Conservation (phyloP, 495 filamentous ascomycete genomes). For the Penicillium chermesinum region DNA sequence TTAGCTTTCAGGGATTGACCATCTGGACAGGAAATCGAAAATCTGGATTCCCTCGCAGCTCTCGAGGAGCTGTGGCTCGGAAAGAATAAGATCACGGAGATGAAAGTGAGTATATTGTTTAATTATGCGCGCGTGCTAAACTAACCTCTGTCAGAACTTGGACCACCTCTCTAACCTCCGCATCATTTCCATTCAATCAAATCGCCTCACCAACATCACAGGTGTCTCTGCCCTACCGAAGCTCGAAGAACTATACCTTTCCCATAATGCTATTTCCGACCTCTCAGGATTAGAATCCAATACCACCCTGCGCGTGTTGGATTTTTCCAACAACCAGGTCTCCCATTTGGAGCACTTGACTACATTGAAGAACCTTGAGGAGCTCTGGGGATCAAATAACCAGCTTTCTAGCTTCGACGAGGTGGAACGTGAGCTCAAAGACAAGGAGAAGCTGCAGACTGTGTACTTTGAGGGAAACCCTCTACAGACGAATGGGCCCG, state of each 20-base stretch:
- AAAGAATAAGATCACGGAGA: constrained; percentile 92
- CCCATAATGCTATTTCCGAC: constrained; percentile 85
- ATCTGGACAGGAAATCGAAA: constrained; percentile 76
- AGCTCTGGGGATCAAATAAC: constrained; percentile 94
- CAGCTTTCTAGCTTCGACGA: constrained; percentile 72
- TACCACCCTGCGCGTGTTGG: constrained; percentile 67
- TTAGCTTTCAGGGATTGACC: too few relatives aligned
- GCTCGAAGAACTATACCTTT: constrained; percentile 94
- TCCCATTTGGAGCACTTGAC: constrained; percentile 65
- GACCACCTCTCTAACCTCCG: constrained; percentile 68
- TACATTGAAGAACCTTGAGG: constrained; percentile 67
- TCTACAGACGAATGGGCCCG: constrained; percentile 66
- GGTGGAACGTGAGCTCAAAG: constrained; percentile 70
- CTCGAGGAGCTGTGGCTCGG: constrained; percentile 92
- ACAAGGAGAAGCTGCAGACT: constrained; percentile 76
- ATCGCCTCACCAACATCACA: constrained; percentile 77
- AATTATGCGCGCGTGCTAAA: not conserved
- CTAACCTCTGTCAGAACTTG: constrained; percentile 49
- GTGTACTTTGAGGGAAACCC: constrained; percentile 98
- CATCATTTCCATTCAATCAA: constrained; percentile 94
- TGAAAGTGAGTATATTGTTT: constrained; percentile 49
- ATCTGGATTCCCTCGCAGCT: constrained; percentile 67
- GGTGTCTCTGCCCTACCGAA: constrained; percentile 67
- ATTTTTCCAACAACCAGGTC: constrained; percentile 88
- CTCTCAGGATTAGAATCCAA: constrained; percentile 72